phyloP scores from a whole-genome alignment of 2,329 filamentous ascomycete species.

The Alternaria rosae region DNA sequence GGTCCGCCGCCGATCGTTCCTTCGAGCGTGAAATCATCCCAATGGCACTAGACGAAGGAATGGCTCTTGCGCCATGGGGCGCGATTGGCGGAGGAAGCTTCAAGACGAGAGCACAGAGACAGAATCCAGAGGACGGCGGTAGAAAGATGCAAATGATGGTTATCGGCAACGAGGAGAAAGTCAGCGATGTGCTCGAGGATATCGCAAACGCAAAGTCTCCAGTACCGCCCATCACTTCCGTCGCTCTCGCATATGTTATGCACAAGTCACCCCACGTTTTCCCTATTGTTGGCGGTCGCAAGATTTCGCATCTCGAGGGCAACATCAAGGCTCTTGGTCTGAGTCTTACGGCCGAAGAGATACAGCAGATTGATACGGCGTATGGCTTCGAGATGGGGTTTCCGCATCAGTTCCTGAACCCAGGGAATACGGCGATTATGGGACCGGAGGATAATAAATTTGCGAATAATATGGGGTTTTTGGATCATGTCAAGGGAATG shows the following conservation, averaged over 20 bases:
- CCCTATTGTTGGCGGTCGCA: constrained; percentile 74
- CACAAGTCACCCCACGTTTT: constrained; percentile 69
- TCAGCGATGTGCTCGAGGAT: constrained; percentile 50
- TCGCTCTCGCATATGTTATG: constrained; percentile 45
- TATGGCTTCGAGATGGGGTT: constrained; percentile 71
- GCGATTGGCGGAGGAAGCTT: constrained; percentile 53
- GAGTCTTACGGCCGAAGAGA: not conserved
- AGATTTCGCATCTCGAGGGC: constrained; percentile 68
- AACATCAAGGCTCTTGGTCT: not conserved
- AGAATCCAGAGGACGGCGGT: constrained; percentile 45
- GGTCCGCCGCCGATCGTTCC: constrained; percentile 53
- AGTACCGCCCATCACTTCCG: constrained; percentile 56
- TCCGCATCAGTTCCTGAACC: constrained; percentile 53
- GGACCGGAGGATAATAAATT: constrained; percentile 37
- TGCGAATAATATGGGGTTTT: constrained; percentile 23
- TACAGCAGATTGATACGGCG: constrained; percentile 48
- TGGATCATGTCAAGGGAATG: constrained; percentile 35
- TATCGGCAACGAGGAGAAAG: constrained; percentile 58
- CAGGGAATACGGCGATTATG: constrained; percentile 25
- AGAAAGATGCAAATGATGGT: constrained; percentile 48
- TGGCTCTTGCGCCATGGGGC: constrained; percentile 64
- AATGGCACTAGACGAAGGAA: constrained; percentile 54
- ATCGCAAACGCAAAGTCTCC: not conserved
- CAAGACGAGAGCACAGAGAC: constrained; percentile 54
- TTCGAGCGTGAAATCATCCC: constrained; percentile 57